Conservation (phyloP, 2,329 filamentous ascomycete genomes). For the Mollisiaceae sp. region DNA sequence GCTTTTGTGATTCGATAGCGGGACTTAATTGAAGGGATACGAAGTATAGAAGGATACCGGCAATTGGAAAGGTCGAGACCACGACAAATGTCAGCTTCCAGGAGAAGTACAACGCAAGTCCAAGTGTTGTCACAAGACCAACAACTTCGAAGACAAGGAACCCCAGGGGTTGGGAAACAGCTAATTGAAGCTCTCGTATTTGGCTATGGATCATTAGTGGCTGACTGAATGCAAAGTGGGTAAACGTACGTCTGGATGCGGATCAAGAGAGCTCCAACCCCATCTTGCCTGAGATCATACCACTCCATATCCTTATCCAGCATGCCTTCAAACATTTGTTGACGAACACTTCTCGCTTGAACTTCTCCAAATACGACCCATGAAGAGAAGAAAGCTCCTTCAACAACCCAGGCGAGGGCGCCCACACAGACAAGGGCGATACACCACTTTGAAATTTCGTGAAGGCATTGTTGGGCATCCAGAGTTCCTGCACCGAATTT, state of each 20-base stretch:
- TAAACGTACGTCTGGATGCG: conserved; percentile 72
- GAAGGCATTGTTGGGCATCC: conserved; percentile 55
- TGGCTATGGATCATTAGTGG: conserved; percentile 59
- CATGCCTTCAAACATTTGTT: conserved; percentile 69
- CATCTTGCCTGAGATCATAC: conserved; percentile 78
- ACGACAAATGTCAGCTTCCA: conserved; percentile 86
- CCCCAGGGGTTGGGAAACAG: conserved; percentile 80
- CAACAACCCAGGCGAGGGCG: conserved; percentile 67
- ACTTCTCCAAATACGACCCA: conserved; percentile 84
- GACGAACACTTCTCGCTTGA: conserved; percentile 71
- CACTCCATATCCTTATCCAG: conserved; percentile 77
- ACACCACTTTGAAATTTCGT: conserved; percentile 63
- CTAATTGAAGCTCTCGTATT: conserved; percentile 79
- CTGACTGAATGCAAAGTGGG: not conserved
- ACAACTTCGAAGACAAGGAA: conserved; percentile 67
- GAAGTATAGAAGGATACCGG: conserved; percentile 62
- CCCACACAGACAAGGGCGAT: conserved; percentile 69
- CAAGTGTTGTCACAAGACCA: conserved; percentile 68
- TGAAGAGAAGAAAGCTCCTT: conserved; percentile 67
- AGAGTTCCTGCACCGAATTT: conserved; percentile 63
- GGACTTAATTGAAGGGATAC: conserved; percentile 66
- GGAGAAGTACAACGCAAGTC: conserved; percentile 76
- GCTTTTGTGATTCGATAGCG: conserved; percentile 72
- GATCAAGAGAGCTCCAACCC: conserved; percentile 72
- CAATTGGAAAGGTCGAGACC: conserved; percentile 73